Conservation (phyloP, 768 basidiomycete genomes). For the Termitomyces sp. region DNA sequence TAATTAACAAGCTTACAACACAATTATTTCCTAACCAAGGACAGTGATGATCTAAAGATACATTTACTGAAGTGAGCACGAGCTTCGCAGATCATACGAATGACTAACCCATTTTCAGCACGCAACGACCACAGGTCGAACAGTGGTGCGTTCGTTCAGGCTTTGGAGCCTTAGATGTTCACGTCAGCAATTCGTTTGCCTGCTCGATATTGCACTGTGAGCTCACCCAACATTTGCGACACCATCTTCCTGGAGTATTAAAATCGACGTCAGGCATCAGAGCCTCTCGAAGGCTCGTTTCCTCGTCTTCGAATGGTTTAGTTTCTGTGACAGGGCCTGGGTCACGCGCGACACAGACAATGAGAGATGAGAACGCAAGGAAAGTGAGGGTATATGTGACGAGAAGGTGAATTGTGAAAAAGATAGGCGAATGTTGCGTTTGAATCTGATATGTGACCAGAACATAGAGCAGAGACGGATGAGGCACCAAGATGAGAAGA, state of each 20-base stretch:
- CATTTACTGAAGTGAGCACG: not conserved
- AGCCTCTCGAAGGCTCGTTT: slow-evolving; percentile 54
- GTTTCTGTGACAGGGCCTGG: slow-evolving; percentile 54
- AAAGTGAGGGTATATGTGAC: slow-evolving; percentile 62
- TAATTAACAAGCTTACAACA: slow-evolving; percentile 45
- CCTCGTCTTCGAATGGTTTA: slow-evolving; percentile 27
- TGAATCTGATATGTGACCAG: slow-evolving; percentile 64
- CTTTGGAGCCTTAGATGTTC: slow-evolving; percentile 48
- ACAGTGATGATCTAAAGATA: slow-evolving; percentile 71
- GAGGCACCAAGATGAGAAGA: slow-evolving; percentile 60
- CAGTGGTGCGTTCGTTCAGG: slow-evolving; percentile 83
- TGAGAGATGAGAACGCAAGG: slow-evolving; percentile 65
- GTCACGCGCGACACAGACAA: slow-evolving; percentile 67
- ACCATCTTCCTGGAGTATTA: slow-evolving; percentile 60
- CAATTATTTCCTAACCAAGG: slow-evolving; percentile 78
- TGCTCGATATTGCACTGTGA: not conserved
- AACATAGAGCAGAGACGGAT: slow-evolving; percentile 66
- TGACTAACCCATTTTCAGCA: slow-evolving; percentile 78
- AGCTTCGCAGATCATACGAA: not conserved
- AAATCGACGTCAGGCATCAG: slow-evolving; percentile 51
- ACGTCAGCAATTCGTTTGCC: not conserved
- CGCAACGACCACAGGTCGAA: slow-evolving; percentile 66
- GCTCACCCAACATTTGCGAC: slow-evolving; percentile 67
- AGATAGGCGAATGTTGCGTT: slow-evolving; percentile 39
- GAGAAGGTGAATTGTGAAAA: slow-evolving; percentile 51